Evolutionary conservation across 768 basidiomycete genomes (phyloP), one percentile per base, ranked within the genome.

Genomic region (Lactarius tabidus): DNA sequence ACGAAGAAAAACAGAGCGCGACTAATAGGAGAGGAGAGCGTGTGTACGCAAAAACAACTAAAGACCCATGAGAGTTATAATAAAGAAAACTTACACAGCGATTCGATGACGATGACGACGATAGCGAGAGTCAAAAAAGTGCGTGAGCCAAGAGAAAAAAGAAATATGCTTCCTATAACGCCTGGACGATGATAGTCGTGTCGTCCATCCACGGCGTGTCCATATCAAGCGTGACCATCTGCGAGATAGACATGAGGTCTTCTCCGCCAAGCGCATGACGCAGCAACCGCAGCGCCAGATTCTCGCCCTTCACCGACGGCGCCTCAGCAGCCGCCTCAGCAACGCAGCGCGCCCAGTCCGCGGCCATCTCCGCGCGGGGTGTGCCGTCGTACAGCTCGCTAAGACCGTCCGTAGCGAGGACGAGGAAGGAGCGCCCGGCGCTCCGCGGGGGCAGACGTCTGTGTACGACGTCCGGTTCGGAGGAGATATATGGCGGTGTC

Each of bases 181-280:
- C 63, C 65, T 80, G 81, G 38, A 83, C 77, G 36, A 82, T 64
- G 28, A 82, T 74, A 4, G 81, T 82, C n/a, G 79, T 77, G 62
- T 82, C 81, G 64, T 82, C 82, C 72, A 83, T 79, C 81, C 81
- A 82, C 51, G 77, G 76, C 23, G 78, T 79, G 48, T 77, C 77
- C 77, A 81, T 82, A 67, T 83, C 81, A 39, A 82, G 72, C 20
- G 81, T 83, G 28, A 82, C 62, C 60, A 77, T 78, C 67, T 77
- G 77, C 29, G 81, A 82, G 12, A 75, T 76, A 6, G 76, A 71
- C 29, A 76, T 70, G 29, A 69, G 67, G 66, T 83, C 75, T 18
- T 76, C 73, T 8, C 81, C 81, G 2, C 81, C 81, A 4, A 82
- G 73, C 8, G 76, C 79, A 26, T 77, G 76, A 14, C 81, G 75